Conservation (phyloP, 2,329 filamentous ascomycete species). For the Cladosporium phlei region DNA sequence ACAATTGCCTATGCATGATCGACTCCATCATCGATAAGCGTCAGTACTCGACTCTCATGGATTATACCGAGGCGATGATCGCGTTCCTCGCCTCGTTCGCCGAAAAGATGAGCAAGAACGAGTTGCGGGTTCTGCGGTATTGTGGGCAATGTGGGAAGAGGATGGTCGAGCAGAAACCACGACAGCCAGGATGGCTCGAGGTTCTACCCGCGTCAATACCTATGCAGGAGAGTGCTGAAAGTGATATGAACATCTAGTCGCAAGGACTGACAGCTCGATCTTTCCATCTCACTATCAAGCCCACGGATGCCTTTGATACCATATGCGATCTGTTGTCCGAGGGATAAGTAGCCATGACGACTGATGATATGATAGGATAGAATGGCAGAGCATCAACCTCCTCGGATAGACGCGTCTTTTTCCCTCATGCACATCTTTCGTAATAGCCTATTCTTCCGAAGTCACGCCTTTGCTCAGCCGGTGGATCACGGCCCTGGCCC, state of each 20-base stretch:
- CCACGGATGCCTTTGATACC: too few species aligned
- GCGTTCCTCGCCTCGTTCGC: slow-evolving; percentile 3
- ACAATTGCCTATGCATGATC: slow-evolving; percentile 7
- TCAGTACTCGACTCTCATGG: background rate
- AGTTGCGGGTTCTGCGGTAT: background rate
- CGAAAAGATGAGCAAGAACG: slow-evolving; percentile 7
- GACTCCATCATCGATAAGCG: background rate
- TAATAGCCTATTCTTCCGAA: slow-evolving; percentile 7
- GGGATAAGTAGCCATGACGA: too few species aligned
- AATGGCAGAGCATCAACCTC: too few species aligned
- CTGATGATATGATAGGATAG: too few species aligned
- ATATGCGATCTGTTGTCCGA: too few species aligned
- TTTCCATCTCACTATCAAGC: background rate
- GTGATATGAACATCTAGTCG: background rate
- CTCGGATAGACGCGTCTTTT: too few species aligned
- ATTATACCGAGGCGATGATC: slow-evolving; percentile 1
- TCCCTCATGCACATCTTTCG: slow-evolving; percentile 1
- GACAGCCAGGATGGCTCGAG: background rate
- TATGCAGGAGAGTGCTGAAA: background rate
- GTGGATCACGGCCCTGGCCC: background rate
- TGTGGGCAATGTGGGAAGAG: slow-evolving; percentile 4
- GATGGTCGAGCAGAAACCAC: slow-evolving; percentile 9
- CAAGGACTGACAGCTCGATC: too few species aligned
- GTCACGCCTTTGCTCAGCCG: slow-evolving; percentile 5
- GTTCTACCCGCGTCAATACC: background rate